Evolutionary conservation across 2,329 filamentous ascomycete species (phyloP), one percentile per base, ranked within the genome.

Genomic region (Xylaria hypoxylon): DNA sequence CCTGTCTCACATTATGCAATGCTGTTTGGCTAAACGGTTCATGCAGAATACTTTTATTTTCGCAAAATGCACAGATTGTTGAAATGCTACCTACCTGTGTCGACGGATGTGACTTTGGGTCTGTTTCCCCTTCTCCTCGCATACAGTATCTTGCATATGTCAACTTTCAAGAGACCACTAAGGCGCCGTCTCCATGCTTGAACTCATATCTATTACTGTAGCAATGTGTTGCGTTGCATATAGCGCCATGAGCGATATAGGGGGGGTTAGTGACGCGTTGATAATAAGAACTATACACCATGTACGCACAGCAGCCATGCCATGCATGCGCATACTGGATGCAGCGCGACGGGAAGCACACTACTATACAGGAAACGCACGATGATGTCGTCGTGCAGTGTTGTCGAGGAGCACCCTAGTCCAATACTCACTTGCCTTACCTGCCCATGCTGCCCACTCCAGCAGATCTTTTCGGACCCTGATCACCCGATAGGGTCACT

Each of bases 351-450:
- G 35, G 33, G 35, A 55, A 55, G 35, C 33, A 53, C 35, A n/a
- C n/a, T 50, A 6, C 48, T 17, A 19, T 51, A 33, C 2, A 28
- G 22, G 26, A 28, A 13, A 33, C 52, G 52, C 52, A 55, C 52
- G 35, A 55, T 55, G 52, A 55, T 55, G 52, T 55, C 52, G 52
- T 42, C 52, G 52, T 55, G 52, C 52, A 55, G 52, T 19, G 13
- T n/a, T 31, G 33, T 13, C 11, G 52, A 13, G 5, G 11, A 35
- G 5, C 22, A 42, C 52, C 52, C 52, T 19, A 42, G 52, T 42
- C 35, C 52, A 55, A 55, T 47, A 47, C 44, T 47, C 42, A 55
- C 35, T 55, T 55, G 35, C 22, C 52, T 42, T 42, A 55, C 52
- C 52, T 44, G 13, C 35, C 35, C 35, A 42, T 40, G 33, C 35